Evolutionary conservation across 169 alveolate species (phyloP).

Genomic region (Eimeria acervulina): DNA sequence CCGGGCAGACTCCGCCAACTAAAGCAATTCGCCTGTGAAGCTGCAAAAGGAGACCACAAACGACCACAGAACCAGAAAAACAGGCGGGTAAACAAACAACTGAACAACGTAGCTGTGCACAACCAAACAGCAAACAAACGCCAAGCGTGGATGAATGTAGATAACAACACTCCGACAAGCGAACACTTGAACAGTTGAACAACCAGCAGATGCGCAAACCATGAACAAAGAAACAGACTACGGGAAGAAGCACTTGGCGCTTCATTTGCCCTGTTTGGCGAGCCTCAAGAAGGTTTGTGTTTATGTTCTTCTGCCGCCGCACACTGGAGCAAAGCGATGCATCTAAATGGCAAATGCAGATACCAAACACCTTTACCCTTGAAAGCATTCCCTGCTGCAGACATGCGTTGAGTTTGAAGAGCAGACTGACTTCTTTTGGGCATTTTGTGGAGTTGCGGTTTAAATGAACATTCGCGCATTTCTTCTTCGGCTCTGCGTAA

Average conservation of each 20-base stretch:
- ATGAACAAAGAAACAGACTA: not conserved
- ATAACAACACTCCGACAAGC: not conserved
- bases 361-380: not conserved
- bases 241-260: not conserved
- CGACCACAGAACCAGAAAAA: not conserved
- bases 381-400: not conserved
- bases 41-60: not conserved
- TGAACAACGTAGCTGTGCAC: not conserved
- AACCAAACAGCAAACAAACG: not conserved
- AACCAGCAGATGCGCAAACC: not conserved
- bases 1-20: constrained; percentile 40
- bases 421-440: not conserved
- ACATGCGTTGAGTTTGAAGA: no score
- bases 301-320: not conserved
- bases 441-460: constrained; percentile 6
- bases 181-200: not conserved
- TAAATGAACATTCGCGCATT: constrained; percentile 52
- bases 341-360: not conserved
- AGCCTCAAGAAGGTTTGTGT: not conserved
- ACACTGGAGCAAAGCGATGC: not conserved
- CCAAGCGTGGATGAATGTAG: no score
- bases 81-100: not conserved
- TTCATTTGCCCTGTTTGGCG: no score
- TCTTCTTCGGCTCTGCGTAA: constrained; percentile 22
- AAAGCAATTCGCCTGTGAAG: not conserved